phyloP scores from a whole-genome alignment of 805 yeast genomes.

The Huiozyma sinensis region DNA sequence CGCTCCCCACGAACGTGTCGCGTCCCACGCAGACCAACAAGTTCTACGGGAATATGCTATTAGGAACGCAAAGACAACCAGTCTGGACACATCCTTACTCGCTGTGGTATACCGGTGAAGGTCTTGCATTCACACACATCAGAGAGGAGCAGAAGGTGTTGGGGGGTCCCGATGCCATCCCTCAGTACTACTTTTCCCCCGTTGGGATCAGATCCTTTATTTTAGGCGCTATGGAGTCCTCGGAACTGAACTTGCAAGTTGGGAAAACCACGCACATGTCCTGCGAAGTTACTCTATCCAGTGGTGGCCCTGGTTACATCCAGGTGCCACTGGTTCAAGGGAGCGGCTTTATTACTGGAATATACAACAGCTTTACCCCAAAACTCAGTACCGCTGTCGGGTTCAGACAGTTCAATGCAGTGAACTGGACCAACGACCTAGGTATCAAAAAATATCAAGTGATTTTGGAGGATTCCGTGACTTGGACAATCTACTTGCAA shows the following conservation, averaged over 20 bases:
- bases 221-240: slow-evolving; percentile 34
- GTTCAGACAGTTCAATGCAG: slow-evolving; percentile 26
- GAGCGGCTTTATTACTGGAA: slow-evolving; percentile 66
- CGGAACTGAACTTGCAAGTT: slow-evolving; percentile 27
- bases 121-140: slow-evolving; percentile 61
- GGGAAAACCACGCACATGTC: slow-evolving; percentile 11
- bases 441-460: slow-evolving; percentile 37
- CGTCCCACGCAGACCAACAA: slow-evolving; percentile 58
- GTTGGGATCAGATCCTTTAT: slow-evolving; percentile 53
- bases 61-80: slow-evolving; percentile 57
- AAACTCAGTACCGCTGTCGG: slow-evolving; percentile 55
- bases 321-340: slow-evolving; percentile 67
- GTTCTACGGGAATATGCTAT: slow-evolving; percentile 62
- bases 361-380: slow-evolving; percentile 45
- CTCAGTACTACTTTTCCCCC: slow-evolving; percentile 57
- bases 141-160: slow-evolving; percentile 48
- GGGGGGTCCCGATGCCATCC: slow-evolving; percentile 57
- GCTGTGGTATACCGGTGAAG: slow-evolving; percentile 50
- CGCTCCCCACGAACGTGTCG: too few relatives aligned
- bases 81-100: slow-evolving; percentile 80
- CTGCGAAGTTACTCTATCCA: not conserved
- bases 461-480: slow-evolving; percentile 41
- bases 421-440: not conserved
- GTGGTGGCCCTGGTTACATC: slow-evolving; percentile 18
- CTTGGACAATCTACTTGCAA: slow-evolving; percentile 27